phyloP scores from a whole-genome alignment of 1,139 yeast genomes.

The Taphrina wiesneri region DNA sequence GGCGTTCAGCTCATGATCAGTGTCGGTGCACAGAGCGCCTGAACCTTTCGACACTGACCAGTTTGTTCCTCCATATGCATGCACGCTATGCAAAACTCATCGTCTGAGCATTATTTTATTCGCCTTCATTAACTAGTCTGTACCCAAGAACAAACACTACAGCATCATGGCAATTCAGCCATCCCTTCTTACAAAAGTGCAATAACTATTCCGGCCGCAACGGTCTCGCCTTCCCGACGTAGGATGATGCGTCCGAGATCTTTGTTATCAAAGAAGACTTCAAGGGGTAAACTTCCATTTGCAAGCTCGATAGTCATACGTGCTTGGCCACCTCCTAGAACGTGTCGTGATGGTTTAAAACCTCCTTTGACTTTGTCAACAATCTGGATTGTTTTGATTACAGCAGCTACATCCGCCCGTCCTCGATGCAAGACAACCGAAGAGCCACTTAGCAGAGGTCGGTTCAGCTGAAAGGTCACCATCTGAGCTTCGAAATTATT shows the following conservation, averaged over 20 bases:
- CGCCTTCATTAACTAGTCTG: too few relatives aligned
- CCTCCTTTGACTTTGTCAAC: slow-evolving; percentile 50
- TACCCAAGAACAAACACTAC: too few relatives aligned
- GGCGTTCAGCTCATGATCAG: neutral
- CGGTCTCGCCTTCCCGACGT: slow-evolving; percentile 79
- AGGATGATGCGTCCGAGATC: slow-evolving; percentile 78
- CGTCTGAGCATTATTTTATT: too few relatives aligned
- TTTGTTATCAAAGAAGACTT: slow-evolving; percentile 60
- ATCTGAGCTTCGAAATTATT: slow-evolving; percentile 59
- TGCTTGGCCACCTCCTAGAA: slow-evolving; percentile 58
- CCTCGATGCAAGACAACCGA: slow-evolving; percentile 82
- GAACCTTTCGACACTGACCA: too few relatives aligned
- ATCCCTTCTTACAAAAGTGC: slow-evolving; percentile 12
- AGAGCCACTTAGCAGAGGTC: slow-evolving; percentile 80
- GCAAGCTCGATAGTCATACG: slow-evolving; percentile 64
- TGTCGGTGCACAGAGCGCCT: too few relatives aligned
- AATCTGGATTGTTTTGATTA: slow-evolving; percentile 56
- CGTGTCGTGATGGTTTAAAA: slow-evolving; percentile 51
- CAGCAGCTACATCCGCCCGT: slow-evolving; percentile 73
- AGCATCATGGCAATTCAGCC: neutral
- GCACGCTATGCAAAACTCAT: neutral
- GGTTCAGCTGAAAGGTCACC: slow-evolving; percentile 65
- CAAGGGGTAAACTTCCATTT: slow-evolving; percentile 57
- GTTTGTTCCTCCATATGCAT: neutral
- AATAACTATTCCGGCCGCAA: slow-evolving; percentile 74